A percentile compares a stretch with the other conserved stretches of the same genome.
Evolutionary conservation across 2,329 filamentous ascomycete species (phyloP).

Genomic region (Fusarium avenaceum): DNA sequence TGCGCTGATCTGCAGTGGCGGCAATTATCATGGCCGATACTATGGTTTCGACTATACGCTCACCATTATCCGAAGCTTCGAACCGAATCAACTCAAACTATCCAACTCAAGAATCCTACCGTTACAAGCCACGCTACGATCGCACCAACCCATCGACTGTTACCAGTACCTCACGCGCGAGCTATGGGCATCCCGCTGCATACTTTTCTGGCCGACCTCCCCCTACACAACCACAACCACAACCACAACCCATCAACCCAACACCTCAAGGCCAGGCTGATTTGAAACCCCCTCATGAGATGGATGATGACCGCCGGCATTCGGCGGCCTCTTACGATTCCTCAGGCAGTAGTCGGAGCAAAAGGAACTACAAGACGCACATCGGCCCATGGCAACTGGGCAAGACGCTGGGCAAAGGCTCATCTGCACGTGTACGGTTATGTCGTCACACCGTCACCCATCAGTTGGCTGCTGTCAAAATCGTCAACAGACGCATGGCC

Average conservation of each 20-base stretch:
- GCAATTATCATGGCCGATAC: constrained; percentile 53
- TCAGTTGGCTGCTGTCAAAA: constrained; percentile 92
- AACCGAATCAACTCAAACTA: constrained; percentile 62
- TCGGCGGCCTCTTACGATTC: constrained; percentile 60
- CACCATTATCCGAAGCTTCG: constrained; percentile 63
- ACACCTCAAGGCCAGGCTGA: constrained; percentile 32
- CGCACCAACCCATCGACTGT: constrained; percentile 35
- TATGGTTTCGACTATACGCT: constrained; percentile 51
- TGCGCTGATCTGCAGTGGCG: constrained; percentile 52
- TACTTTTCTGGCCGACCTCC: constrained; percentile 38
- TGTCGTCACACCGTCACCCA: constrained; percentile 84
- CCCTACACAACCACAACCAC: constrained; percentile 23
- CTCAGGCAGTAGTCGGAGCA: constrained; percentile 57
- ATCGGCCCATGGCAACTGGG: constrained; percentile 96
- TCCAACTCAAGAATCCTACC: constrained; percentile 47
- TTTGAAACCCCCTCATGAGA: constrained; percentile 49
- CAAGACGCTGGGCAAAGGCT: constrained; percentile 88
- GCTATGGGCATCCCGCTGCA: constrained; percentile 32
- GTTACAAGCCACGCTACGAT: constrained; percentile 51
- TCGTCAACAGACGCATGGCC: constrained; percentile 86
- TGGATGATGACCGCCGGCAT: constrained; percentile 55
- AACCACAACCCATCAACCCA: constrained; percentile 34
- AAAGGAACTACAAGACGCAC: constrained; percentile 72
- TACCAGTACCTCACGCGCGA: constrained; percentile 32
- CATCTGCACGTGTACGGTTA: constrained; percentile 87